Base-by-base conservation (phyloP, 148 eudicot species). In the Rhododendron kiyosumense region DNA sequence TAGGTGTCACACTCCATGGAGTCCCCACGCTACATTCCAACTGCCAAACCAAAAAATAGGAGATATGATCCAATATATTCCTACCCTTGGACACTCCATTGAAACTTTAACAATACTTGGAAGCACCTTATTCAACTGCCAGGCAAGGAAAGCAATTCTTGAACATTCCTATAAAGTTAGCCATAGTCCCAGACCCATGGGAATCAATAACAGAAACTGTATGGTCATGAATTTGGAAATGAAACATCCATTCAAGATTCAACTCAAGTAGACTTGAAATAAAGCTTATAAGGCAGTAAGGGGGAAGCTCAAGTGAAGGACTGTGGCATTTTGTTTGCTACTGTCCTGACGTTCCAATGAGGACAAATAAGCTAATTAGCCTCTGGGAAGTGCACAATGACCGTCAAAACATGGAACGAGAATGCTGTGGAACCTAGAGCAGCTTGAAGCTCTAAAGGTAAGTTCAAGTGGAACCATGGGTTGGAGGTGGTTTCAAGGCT, bases 21-120 rank as follows among this genome's bases (percentile, higher is more conserved):
- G 46, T 36, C 82, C 26, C 45, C 12, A 38, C 65, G 43, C 82
- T 87, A 46, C 71, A 71, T 24, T 84, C 88, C 22, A 49, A 87
- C 82, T 75, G 67, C 32, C 34, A 52, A 43, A 38, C 24, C 18
- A 67, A 71, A 65, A n/a, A n/a, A n/a, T 24, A 65, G 13, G 76
- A 71, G 38, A 30, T 3, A 71, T 28, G 32, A 28, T 30, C 76
- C 38, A 28, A 30, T 14, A 30, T 12, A 71, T 4, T 71, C 76
- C 38, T 71, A 71, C 76, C 38, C 2, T 71, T 71, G 76, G 18
- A 71, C 36, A 71, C 36, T 30, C 76, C 76, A 67, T 26, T 3
- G 5, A 67, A 67, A 67, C 34, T 11, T 67, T 3, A 71, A 71
- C 7, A 71, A 30, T 30, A 28, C 38, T 12, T 11, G 38, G 76